Evolutionary conservation across 768 basidiomycete genomes (phyloP).

Genomic region (Pleurotus platypus): DNA sequence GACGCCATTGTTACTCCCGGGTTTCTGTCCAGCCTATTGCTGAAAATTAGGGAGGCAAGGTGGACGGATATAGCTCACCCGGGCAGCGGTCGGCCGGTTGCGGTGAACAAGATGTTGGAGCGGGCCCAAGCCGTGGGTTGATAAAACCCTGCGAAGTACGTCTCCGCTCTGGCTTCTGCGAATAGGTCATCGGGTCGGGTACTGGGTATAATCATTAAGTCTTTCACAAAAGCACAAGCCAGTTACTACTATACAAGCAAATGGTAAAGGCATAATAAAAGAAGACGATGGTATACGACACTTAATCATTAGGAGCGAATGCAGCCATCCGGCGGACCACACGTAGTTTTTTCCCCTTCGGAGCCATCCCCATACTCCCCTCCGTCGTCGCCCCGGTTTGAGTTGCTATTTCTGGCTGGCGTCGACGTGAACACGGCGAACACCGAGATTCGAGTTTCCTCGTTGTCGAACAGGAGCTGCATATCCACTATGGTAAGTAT

Average conservation of each 20-base stretch:
- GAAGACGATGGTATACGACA: no score
- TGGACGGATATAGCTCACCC: conserved; percentile 54
- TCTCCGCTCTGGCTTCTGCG: no score
- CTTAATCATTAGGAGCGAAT: not conserved
- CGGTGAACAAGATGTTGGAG: conserved; percentile 72
- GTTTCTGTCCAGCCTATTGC: conserved; percentile 52
- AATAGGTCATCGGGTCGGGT: no score
- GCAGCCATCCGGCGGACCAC: not conserved
- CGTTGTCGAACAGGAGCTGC: not conserved
- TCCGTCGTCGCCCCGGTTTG: not conserved
- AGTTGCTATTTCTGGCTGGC: not conserved
- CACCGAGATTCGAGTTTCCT: not conserved
- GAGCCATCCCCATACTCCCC: not conserved
- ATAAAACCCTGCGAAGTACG: conserved; percentile 3
- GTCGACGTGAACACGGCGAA: not conserved
- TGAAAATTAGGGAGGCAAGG: conserved; percentile 65
- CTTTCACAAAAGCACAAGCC: no score
- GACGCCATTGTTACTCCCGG: conserved; percentile 50
- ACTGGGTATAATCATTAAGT: no score
- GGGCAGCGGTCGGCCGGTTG: conserved; percentile 44
- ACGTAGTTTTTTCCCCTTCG: not conserved
- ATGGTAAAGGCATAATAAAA: no score
- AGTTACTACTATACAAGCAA: no score
- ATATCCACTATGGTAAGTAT: not conserved
- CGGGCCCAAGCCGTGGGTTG: conserved; percentile 63